Percentiles rank a stretch among this genome's conserved stretches.
phyloP scores from a whole-genome alignment of 2,329 filamentous ascomycete genomes.

The Tolypocladium amazonense region DNA sequence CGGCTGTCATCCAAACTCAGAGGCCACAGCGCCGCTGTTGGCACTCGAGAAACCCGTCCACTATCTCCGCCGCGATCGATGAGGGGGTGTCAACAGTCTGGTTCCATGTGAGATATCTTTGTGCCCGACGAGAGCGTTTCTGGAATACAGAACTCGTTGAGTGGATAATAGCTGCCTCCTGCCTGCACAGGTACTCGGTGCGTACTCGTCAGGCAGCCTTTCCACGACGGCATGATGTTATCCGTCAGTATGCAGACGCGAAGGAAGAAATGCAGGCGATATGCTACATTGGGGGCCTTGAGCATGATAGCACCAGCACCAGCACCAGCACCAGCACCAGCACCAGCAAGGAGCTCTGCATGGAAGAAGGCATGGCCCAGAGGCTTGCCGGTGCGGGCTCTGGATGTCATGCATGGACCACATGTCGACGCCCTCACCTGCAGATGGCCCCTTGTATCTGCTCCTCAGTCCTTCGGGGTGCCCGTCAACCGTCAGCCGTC shows the following conservation, averaged over 20 bases:
- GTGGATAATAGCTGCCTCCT: not conserved
- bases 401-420: constrained; percentile 3
- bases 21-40: not conserved
- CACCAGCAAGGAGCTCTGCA: not conserved
- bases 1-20: not conserved
- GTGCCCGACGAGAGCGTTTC: not conserved
- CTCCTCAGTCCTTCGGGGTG: not conserved
- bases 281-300: not conserved
- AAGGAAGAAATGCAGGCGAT: not conserved
- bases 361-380: not conserved
- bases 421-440: constrained; percentile 12
- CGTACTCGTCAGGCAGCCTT: not conserved
- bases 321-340: too few relatives aligned
- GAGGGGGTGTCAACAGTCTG: not conserved
- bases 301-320: not conserved
- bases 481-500: not conserved
- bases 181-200: not conserved
- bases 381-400: not conserved
- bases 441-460: constrained; percentile 6
- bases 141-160: not conserved
- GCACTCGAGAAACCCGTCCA: not conserved
- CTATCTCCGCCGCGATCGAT: not conserved
- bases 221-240: not conserved
- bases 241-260: not conserved
- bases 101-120: not conserved